A percentile compares a stretch with the other conserved stretches of the same genome.
Conservation (phyloP, 129 eudicot species). For the Cynara cardunculus region DNA sequence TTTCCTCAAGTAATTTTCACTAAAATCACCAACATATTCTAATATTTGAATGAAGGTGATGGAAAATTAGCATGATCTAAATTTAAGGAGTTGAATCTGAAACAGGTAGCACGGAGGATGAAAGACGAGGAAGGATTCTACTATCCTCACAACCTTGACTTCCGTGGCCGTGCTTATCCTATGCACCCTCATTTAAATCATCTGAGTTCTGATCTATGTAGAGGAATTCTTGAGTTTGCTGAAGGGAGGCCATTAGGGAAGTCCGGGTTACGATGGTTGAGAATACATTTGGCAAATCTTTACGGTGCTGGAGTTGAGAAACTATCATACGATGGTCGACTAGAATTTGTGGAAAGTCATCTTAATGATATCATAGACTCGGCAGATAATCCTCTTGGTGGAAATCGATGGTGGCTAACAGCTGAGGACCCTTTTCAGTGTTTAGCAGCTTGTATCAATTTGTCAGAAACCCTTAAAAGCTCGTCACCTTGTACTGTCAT, state of each 20-base stretch:
- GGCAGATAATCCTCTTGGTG: constrained; percentile 73
- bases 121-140: constrained; percentile 93
- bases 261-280: constrained; percentile 90
- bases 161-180: constrained; percentile 97
- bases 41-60: neutral
- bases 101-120: constrained; percentile 94
- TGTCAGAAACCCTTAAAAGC: constrained; percentile 81
- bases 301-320: constrained; percentile 89
- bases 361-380: constrained; percentile 72
- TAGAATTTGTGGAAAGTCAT: constrained; percentile 79
- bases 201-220: constrained; percentile 86
- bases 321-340: constrained; percentile 75
- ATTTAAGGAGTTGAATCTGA: neutral
- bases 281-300: constrained; percentile 86
- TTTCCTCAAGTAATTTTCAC: too few relatives aligned
- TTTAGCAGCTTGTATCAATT: constrained; percentile 85
- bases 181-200: constrained; percentile 98
- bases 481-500: constrained; percentile 80
- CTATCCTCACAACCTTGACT: constrained; percentile 95
- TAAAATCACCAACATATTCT: too few relatives aligned
- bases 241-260: constrained; percentile 90
- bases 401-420: constrained; percentile 90
- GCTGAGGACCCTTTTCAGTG: constrained; percentile 99
- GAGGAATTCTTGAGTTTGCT: constrained; percentile 93
- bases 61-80: constrained; percentile 6